phyloP scores from a whole-genome alignment of 352 stramenopile genomes.

The Phytopythium helicoides region DNA sequence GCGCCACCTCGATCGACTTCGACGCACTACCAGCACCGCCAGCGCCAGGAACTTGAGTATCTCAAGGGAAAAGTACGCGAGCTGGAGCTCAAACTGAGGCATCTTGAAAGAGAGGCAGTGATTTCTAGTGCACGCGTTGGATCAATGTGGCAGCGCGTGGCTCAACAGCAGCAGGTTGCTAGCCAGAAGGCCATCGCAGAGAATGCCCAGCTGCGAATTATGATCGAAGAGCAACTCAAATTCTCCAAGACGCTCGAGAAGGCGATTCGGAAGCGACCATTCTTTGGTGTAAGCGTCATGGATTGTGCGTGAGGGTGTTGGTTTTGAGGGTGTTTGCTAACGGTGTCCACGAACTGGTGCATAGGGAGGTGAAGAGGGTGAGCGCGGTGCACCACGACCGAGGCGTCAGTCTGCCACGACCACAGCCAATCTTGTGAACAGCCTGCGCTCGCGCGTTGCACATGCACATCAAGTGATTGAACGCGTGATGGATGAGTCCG shows the following conservation, averaged over 20 bases:
- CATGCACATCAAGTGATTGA: constrained; percentile 13
- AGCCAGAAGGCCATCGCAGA: constrained; percentile 28
- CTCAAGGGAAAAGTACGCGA: constrained; percentile 31
- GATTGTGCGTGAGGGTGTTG: neutral
- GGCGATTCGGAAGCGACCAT: constrained; percentile 31
- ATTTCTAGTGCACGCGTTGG: neutral
- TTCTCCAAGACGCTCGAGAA: constrained; percentile 32
- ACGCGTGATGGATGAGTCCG: constrained; percentile 12
- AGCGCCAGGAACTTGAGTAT: constrained; percentile 37
- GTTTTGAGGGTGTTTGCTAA: too few relatives aligned
- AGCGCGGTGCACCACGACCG: neutral
- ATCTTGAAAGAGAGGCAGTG: constrained; percentile 14
- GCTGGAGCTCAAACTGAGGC: constrained; percentile 23
- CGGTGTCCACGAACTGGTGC: too few relatives aligned
- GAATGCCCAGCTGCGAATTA: constrained; percentile 28
- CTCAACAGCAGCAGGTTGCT: constrained; percentile 34
- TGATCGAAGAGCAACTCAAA: constrained; percentile 30
- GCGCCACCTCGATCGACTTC: constrained; percentile 1
- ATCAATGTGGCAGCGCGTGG: constrained; percentile 37
- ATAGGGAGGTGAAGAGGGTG: neutral
- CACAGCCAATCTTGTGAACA: neutral
- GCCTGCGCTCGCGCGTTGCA: neutral
- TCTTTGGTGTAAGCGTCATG: constrained; percentile 16
- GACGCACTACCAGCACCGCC: constrained; percentile 29
- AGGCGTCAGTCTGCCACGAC: neutral